Evolutionary conservation across 2,329 filamentous ascomycete genomes (phyloP).

Genomic region (Xylaria arbuscula): DNA sequence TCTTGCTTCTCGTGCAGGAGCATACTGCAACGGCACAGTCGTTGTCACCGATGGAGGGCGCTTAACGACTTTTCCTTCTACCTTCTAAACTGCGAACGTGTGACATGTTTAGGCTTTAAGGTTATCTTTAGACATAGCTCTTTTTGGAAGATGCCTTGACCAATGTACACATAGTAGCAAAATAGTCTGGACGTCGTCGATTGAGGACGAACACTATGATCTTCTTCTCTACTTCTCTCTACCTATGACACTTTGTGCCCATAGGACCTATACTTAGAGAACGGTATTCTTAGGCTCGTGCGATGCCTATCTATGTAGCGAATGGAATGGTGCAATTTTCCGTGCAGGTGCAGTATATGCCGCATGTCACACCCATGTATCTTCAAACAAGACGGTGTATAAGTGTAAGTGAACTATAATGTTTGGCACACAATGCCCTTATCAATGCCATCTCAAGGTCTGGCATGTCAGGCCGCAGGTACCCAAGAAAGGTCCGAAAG

Average conservation of each 20-base stretch:
- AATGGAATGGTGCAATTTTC: not conserved
- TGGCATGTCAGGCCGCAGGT: constrained; percentile 13
- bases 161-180: not conserved
- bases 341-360: constrained; percentile 23
- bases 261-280: not conserved
- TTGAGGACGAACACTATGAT: not conserved
- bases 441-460: not conserved
- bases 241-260: not conserved
- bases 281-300: constrained; percentile 11
- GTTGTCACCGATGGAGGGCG: constrained; percentile 73
- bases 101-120: not conserved
- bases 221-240: not conserved
- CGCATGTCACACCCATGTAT: constrained; percentile 10
- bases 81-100: constrained; percentile 56
- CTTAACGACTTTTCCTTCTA: constrained; percentile 65
- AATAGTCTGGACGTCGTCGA: not conserved
- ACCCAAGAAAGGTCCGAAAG: constrained; percentile 38
- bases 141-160: not conserved
- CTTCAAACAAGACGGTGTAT: not conserved
- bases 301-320: not conserved
- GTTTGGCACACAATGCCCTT: not conserved
- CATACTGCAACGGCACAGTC: constrained; percentile 73
- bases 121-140: not conserved
- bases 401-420: not conserved
- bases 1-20: constrained; percentile 71